Percentiles rank a stretch among this genome's conserved stretches.
These are phyloP conservation scores for Colletotrichum sp. DNA, from an alignment of 2,329 filamentous ascomycete genomes.

Conservation along the genomic window DNA sequence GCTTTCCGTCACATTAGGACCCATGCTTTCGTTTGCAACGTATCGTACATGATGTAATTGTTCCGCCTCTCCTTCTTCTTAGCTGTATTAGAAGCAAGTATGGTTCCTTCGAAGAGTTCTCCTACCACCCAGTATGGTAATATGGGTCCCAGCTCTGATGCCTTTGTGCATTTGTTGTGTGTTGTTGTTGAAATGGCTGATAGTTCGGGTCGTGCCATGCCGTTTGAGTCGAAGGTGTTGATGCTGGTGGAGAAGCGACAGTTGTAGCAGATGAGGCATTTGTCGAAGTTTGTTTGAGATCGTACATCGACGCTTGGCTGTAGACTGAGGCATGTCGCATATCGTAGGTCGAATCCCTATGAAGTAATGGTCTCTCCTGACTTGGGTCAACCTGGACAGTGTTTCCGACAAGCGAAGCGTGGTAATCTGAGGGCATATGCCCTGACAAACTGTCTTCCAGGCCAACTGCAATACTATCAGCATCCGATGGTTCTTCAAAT, in stretches of 20 bases:
- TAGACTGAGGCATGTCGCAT: neutral
- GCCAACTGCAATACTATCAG: neutral
- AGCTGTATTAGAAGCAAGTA: neutral
- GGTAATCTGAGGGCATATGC: constrained; percentile 15
- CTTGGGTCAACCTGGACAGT: neutral
- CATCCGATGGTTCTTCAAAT: neutral
- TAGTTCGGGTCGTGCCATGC: neutral
- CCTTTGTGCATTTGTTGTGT: neutral
- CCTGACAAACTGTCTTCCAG: constrained; percentile 15
- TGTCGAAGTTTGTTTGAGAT: neutral
- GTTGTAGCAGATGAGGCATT: neutral
- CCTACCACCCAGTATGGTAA: neutral
- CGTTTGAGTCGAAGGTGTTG: neutral
- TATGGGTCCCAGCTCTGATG: neutral
- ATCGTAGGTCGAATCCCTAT: neutral
- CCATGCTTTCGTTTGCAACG: neutral
- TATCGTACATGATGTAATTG: neutral
- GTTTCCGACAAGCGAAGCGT: neutral
- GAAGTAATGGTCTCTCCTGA: constrained; percentile 3
- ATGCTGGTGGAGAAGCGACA: neutral
- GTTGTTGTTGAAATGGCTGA: neutral
- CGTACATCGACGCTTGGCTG: neutral
- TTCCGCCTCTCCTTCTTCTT: neutral
- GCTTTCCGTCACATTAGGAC: neutral
- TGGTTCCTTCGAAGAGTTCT: neutral